A percentile compares a stretch with the other conserved stretches of the same genome.
phyloP scores from a whole-genome alignment of 306 rosid species.

The Spatholobus suberectus region DNA sequence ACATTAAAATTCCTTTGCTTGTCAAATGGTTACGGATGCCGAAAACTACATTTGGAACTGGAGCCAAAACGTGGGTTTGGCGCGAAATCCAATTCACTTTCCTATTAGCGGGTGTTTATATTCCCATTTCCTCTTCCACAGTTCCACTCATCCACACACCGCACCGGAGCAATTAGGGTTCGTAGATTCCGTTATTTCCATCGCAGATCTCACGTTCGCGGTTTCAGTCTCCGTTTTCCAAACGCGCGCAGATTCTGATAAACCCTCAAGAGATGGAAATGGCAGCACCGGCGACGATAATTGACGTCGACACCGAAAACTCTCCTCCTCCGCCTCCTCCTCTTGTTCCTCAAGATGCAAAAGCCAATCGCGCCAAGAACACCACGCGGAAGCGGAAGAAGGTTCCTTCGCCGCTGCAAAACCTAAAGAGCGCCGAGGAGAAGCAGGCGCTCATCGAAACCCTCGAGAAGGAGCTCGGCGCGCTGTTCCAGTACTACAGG shows the following conservation, averaged over 20 bases:
- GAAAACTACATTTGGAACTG: no score
- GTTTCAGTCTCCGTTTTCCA: neutral
- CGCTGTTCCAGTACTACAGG: conserved; percentile 62
- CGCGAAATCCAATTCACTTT: neutral
- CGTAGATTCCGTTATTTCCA: neutral
- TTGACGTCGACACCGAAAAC: conserved; percentile 35
- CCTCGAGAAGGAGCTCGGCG: conserved; percentile 62
- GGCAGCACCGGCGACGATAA: conserved; percentile 35
- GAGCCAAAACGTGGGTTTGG: neutral
- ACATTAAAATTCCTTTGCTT: no score
- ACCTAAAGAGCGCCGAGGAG: conserved; percentile 49
- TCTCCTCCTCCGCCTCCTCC: conserved; percentile 32
- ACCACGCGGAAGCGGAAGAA: conserved; percentile 67
- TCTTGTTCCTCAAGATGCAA: conserved; percentile 34
- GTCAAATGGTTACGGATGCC: no score
- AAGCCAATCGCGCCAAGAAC: conserved; percentile 47
- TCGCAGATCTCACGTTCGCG: neutral
- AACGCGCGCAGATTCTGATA: neutral
- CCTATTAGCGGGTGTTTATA: neutral
- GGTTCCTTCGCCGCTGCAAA: conserved; percentile 21
- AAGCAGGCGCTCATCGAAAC: conserved; percentile 51
- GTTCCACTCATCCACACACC: neutral
- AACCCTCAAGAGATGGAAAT: neutral
- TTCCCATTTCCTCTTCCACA: no score
- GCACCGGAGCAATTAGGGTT: conserved; percentile 28